Evolutionary conservation across 2,329 filamentous ascomycete genomes (phyloP), one percentile per base, ranked within the genome.

Genomic region (Diaporthe amygdali): DNA sequence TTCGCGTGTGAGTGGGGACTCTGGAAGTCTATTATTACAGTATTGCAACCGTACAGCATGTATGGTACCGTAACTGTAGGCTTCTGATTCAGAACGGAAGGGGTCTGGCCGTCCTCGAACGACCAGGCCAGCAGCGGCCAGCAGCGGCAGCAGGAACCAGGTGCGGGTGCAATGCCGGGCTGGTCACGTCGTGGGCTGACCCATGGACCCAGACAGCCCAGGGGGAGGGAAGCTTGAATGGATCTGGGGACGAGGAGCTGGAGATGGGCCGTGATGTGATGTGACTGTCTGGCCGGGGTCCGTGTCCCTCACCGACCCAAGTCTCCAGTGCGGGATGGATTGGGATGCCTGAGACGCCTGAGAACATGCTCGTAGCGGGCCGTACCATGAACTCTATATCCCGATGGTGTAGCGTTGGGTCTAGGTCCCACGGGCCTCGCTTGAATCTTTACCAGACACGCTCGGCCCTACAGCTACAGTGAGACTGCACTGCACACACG

Each of bases 1-100:
- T 59, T 68, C 66, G 66, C 66, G 52, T 68, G 66, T 68, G 66
- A 59, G 66, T 68, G 66, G 66, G 44, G 66, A 55, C 27, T 22
- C 22, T 30, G 51, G 54, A 68, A 49, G 66, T 54, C 66, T 56
- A 68, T 59, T 55, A 32, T 30, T 49, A 41, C 37, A 39, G 41
- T 55, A 32, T 30, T 49, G 52, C 37, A 39, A 49, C 54, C 30
- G 47, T 54, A 34, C 25, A 12, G 49, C 30, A 34, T 25, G 39
- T 46, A 12, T 25, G n/a, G 37, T 44, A 44, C 64, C 37, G 66
- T 46, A 49, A 34, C 49, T 39, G 66, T 34, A 17, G 52, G 39
- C 20, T 17, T 63, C 59, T 63, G 59, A 63, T 64, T 49, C 59
- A 64, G 59, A 37, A 49, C 59, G 59, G 59, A 64, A 25, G 59